Evolutionary conservation across 78 protist species (phyloP).

Genomic region (Bodo saltans): DNA sequence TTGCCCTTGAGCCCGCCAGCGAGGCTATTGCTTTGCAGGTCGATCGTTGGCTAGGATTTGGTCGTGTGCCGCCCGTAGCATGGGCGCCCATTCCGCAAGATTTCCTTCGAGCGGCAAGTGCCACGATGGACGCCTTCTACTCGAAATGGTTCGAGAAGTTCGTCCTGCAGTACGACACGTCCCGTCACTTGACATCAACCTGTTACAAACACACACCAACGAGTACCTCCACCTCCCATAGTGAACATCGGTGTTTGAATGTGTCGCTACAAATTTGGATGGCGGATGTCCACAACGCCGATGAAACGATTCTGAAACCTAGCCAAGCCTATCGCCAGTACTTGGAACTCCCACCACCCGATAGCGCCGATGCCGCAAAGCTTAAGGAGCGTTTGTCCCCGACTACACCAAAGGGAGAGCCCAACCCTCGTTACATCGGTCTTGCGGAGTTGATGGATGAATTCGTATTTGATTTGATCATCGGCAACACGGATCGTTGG

Average conservation of each 20-base stretch:
- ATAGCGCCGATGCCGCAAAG: neutral
- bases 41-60: neutral
- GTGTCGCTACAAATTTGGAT: constrained; percentile 18
- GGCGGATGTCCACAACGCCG: neutral
- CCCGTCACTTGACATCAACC: neutral
- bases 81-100: neutral
- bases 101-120: neutral
- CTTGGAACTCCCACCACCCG: neutral
- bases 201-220: too few species aligned
- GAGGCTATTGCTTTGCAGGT: neutral
- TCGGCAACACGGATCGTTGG: constrained; percentile 23
- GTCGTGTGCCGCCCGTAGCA: constrained; percentile 11
- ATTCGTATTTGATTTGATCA: neutral
- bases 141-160: constrained; percentile 9
- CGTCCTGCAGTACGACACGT: neutral
- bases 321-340: neutral
- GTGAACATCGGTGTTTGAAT: too few species aligned
- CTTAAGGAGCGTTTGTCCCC: neutral
- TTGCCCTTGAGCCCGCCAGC: neutral
- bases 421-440: too few species aligned
- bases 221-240: too few species aligned
- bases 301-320: neutral
- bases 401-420: too few species aligned
- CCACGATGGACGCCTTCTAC: neutral
- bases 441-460: neutral